Evolutionary conservation across 768 basidiomycete genomes (phyloP).

Genomic region (Lactarius hengduanensis): DNA sequence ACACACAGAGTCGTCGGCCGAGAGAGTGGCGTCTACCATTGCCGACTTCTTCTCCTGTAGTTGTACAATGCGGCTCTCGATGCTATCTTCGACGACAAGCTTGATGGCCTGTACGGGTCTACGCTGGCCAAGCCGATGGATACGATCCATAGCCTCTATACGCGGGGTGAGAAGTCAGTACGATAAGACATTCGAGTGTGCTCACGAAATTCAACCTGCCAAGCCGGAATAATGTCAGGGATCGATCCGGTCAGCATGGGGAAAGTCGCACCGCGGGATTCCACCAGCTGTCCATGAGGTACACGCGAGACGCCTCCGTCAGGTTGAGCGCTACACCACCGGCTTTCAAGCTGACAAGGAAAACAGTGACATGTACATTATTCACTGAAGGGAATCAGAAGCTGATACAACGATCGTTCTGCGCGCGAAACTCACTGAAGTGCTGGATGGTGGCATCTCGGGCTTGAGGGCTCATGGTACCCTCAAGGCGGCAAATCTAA

Average conservation of each 20-base stretch:
- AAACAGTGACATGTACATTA: conserved; percentile 93
- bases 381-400: conserved; percentile 59
- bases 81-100: conserved; percentile 92
- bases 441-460: conserved; percentile 92
- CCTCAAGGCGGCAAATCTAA: conserved; percentile 91
- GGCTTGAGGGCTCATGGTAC: conserved; percentile 95
- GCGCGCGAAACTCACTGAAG: conserved; percentile 62
- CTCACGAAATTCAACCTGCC: conserved; percentile 76
- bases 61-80: conserved; percentile 94
- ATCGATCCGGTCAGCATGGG: background rate
- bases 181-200: conserved; percentile 21
- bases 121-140: conserved; percentile 93
- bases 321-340: conserved; percentile 91
- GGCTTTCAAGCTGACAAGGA: conserved; percentile 93
- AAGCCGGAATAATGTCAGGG: conserved; percentile 5
- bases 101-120: conserved; percentile 93
- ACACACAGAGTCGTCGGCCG: conserved; percentile 73
- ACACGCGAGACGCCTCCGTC: conserved; percentile 90
- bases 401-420: conserved; percentile 4
- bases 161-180: conserved; percentile 9
- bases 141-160: conserved; percentile 94
- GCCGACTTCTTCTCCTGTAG: conserved; percentile 97
- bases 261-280: conserved; percentile 73
- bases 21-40: conserved; percentile 88
- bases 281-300: conserved; percentile 99